Percentiles rank a stretch among this genome's conserved stretches.
These are phyloP conservation scores for Eragrostis curvula DNA, from an alignment of 176 grass and related monocot genomes.

Conservation along the genomic window DNA sequence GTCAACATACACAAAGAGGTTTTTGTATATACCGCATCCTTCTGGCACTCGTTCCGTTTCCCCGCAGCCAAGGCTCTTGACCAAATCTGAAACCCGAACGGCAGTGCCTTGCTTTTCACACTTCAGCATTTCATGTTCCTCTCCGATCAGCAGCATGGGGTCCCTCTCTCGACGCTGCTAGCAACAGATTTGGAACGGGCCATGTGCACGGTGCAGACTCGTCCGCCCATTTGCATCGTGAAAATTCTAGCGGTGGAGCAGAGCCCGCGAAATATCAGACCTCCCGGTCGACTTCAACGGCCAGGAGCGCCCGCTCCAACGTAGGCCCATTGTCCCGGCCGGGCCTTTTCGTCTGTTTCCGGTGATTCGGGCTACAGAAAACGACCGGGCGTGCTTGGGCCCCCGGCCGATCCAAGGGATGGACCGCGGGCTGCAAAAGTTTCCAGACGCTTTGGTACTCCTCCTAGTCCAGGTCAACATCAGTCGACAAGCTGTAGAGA, in stretches of 20 bases:
- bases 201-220: conserved; percentile 24
- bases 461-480: background rate
- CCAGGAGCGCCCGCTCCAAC: background rate
- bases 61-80: background rate
- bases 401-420: background rate
- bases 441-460: background rate
- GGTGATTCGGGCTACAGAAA: conserved; percentile 2
- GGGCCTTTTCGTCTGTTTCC: conserved; percentile 15
- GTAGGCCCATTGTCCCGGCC: background rate
- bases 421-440: background rate
- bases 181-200: background rate
- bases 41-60: background rate
- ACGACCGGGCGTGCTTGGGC: background rate
- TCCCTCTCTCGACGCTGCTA: background rate
- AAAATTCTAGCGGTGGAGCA: background rate
- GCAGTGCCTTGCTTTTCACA: background rate
- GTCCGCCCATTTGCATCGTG: background rate
- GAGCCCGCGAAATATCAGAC: conserved; percentile 17
- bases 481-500: background rate
- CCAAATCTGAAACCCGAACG: background rate
- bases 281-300: conserved; percentile 7
- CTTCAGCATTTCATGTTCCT: background rate
- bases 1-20: background rate
- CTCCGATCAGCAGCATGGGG: background rate
- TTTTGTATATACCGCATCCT: background rate